Conservation (phyloP, 768 basidiomycete species). For the Podaxis sp. region DNA sequence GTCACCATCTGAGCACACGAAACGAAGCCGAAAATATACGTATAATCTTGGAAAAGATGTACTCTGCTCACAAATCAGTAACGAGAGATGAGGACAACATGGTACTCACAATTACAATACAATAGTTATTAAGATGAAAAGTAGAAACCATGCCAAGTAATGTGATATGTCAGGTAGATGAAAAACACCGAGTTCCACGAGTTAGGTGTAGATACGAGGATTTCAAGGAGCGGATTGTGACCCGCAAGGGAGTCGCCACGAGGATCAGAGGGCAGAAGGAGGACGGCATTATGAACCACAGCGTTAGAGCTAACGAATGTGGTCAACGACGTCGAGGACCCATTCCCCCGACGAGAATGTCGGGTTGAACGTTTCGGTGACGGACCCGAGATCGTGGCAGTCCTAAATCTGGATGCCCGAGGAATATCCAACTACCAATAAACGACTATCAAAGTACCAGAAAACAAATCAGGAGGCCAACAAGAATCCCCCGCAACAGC, state of each 20-base stretch:
- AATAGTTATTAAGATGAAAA: slow-evolving; percentile 44
- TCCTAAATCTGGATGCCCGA: slow-evolving; percentile 62
- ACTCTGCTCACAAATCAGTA: too few species aligned
- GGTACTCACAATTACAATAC: slow-evolving; percentile 56
- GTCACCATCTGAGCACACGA: too few species aligned
- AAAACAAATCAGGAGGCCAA: not conserved
- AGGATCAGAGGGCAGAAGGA: slow-evolving; percentile 27
- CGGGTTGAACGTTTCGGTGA: slow-evolving; percentile 52
- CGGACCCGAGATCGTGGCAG: slow-evolving; percentile 44
- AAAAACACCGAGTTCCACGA: slow-evolving; percentile 20
- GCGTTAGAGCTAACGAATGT: not conserved
- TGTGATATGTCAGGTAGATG: slow-evolving; percentile 34
- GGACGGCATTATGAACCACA: slow-evolving; percentile 37
- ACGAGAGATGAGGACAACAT: too few species aligned
- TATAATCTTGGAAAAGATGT: too few species aligned
- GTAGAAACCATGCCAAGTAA: slow-evolving; percentile 40
- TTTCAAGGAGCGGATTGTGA: slow-evolving; percentile 14
- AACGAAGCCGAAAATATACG: too few species aligned
- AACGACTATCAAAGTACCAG: not conserved
- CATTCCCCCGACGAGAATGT: slow-evolving; percentile 19
- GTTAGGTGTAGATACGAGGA: slow-evolving; percentile 13
- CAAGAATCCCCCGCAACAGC: too few species aligned
- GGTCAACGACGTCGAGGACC: not conserved
- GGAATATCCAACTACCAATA: slow-evolving; percentile 36
- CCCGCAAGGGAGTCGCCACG: not conserved